Conservation (phyloP, 2,329 filamentous ascomycete species). For the Pseudonectria buxi region DNA sequence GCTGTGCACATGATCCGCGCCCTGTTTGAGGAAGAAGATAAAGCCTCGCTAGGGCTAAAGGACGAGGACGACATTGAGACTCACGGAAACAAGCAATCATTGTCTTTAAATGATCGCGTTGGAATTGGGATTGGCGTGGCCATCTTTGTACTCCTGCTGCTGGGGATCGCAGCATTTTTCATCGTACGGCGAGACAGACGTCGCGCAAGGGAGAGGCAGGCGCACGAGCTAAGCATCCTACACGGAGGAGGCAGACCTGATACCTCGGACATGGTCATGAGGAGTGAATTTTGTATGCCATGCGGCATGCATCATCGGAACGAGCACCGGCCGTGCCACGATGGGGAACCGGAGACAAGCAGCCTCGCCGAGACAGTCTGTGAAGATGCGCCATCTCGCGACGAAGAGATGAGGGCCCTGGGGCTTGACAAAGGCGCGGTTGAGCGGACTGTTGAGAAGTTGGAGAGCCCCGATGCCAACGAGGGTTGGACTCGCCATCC, state of each 20-base stretch:
- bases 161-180: slow-evolving; percentile 20
- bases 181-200: slow-evolving; percentile 19
- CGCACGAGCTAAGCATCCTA: slow-evolving; percentile 19
- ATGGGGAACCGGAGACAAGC: slow-evolving; percentile 20
- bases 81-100: slow-evolving; percentile 6
- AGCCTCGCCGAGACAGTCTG: slow-evolving; percentile 16
- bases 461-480: slow-evolving; percentile 22
- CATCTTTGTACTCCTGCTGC: slow-evolving; percentile 22
- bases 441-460: slow-evolving; percentile 29
- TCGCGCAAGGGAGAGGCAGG: slow-evolving; percentile 11
- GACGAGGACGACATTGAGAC: slow-evolving; percentile 26
- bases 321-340: slow-evolving; percentile 5
- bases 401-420: slow-evolving; percentile 26
- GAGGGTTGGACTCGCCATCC: slow-evolving; percentile 5
- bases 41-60: slow-evolving; percentile 26
- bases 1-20: slow-evolving; percentile 32
- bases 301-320: slow-evolving; percentile 10
- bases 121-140: slow-evolving; percentile 30
- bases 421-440: slow-evolving; percentile 30
- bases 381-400: slow-evolving; percentile 15
- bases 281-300: slow-evolving; percentile 9
- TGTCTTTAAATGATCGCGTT: slow-evolving; percentile 27
- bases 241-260: slow-evolving; percentile 10
- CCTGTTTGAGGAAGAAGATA: slow-evolving; percentile 32
- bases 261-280: slow-evolving; percentile 1